Evolutionary conservation across 176 grass and related monocot species (phyloP), one percentile per base, ranked within the genome.

Genomic region (Microstegium vimineum): DNA sequence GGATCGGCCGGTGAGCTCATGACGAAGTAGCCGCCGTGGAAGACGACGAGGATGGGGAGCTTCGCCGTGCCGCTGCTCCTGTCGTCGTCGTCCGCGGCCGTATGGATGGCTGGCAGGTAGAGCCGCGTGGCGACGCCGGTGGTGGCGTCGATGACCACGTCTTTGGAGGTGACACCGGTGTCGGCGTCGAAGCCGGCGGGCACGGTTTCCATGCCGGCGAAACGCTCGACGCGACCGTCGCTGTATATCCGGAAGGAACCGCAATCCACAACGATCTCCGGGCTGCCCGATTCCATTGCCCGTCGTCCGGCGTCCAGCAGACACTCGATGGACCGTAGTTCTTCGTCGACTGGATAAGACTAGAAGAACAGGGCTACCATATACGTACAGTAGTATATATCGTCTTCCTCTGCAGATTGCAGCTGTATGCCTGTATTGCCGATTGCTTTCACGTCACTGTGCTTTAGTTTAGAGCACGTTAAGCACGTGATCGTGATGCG

Each of bases 1-100:
- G 69, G 62, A 1, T 56, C 56, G 2, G 56, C 56, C 56, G 56
- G 56, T 17, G 89, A 90, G 16, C 84, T 43, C 15, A 88, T 68
- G 66, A 93, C 34, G 52, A 93, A 93, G 59, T 27, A 86, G 12
- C 94, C 94, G 6, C 94, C 94, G 31, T 94, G 94, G 74, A 83
- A 90, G 77, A 90, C 73, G 73, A 94, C 69, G 76, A 80, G n/a
- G 69, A 89, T 33, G 18, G 87, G 82, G 13, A 89, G 69, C 76
- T 80, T 80, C 35, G 28, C 60, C 11, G 52, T 57, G 56, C n/a
- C 3, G 4, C 2, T 14, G 30, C 0, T 0, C 15, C 1, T 4
- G 33, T 6, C n/a, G 37, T 3, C 37, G 22, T 10, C 20, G 54
- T 4, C n/a, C 8, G 23, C 7, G 7, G 28, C 35, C 8, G 46